phyloP scores from a whole-genome alignment of 495 filamentous ascomycete genomes.

The Penicillium turbatum region DNA sequence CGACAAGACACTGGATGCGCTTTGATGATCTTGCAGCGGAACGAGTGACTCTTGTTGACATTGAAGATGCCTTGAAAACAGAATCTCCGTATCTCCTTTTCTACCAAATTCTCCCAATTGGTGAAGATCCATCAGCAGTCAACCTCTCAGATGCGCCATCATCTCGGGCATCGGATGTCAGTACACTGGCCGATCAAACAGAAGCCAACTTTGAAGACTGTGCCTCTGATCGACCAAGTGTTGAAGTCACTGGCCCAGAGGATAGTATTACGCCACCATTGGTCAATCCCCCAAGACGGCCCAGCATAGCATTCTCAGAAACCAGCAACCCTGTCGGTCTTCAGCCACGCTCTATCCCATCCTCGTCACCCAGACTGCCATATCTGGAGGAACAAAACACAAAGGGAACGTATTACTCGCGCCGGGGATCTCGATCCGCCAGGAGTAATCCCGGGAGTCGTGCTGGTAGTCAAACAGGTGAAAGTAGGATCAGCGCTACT shows the following conservation, averaged over 20 bases:
- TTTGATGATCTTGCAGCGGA: constrained; percentile 80
- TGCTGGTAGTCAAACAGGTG: constrained; percentile 62
- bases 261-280: constrained; percentile 3
- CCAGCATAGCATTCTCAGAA: constrained; percentile 32
- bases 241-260: constrained; percentile 39
- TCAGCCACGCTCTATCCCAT: constrained; percentile 41
- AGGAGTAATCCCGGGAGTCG: constrained; percentile 58
- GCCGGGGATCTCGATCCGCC: constrained; percentile 55
- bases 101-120: constrained; percentile 87
- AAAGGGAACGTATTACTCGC: constrained; percentile 49
- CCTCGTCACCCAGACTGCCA: constrained; percentile 42
- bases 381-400: constrained; percentile 49
- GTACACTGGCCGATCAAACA: constrained; percentile 5
- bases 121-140: constrained; percentile 57
- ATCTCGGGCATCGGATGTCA: constrained; percentile 45
- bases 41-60: constrained; percentile 70
- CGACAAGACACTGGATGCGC: constrained; percentile 70
- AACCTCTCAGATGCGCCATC: constrained; percentile 52
- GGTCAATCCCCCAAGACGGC: constrained; percentile 13
- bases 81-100: constrained; percentile 94
- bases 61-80: constrained; percentile 68
- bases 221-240: constrained; percentile 35
- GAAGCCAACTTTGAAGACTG: constrained; percentile 18
- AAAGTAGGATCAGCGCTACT: constrained; percentile 61
- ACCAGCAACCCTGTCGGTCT: constrained; percentile 32